These are phyloP conservation scores for Aurifilum marmelostoma DNA, from an alignment of 2,329 filamentous ascomycete species.

Conservation along the genomic window DNA sequence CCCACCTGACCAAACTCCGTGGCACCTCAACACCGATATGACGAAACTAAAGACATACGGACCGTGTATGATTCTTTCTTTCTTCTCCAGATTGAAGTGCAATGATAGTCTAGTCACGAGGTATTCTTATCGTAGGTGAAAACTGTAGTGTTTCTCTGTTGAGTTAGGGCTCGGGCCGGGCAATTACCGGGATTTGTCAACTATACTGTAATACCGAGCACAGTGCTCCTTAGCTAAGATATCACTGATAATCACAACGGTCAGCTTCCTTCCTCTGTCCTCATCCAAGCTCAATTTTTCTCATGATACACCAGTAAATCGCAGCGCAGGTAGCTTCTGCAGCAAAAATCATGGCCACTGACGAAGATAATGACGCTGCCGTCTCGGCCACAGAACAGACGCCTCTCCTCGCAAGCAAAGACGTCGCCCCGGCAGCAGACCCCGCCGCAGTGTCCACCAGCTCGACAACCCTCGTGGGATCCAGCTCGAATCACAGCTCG, in stretches of 20 bases:
- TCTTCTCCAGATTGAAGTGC: no score
- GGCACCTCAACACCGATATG: no score
- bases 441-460: conserved; percentile 21
- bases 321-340: not conserved
- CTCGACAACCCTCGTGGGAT: conserved; percentile 28
- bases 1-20: no score
- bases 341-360: not conserved
- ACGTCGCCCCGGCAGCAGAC: conserved; percentile 30
- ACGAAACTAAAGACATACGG: no score
- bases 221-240: not conserved
- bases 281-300: not conserved
- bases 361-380: not conserved
- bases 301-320: not conserved
- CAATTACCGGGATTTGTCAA: not conserved
- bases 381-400: conserved; percentile 36
- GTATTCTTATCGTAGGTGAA: not conserved
- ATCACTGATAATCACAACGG: not conserved
- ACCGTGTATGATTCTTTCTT: not conserved
- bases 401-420: conserved; percentile 35
- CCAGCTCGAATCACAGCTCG: conserved; percentile 23
- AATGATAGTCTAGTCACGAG: not conserved
- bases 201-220: not conserved
- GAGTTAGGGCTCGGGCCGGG: not conserved
- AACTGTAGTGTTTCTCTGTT: not conserved
- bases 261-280: not conserved